Base-by-base conservation (phyloP, 1,284 basidiomycete species). In the Trichosporon coremiiforme region DNA sequence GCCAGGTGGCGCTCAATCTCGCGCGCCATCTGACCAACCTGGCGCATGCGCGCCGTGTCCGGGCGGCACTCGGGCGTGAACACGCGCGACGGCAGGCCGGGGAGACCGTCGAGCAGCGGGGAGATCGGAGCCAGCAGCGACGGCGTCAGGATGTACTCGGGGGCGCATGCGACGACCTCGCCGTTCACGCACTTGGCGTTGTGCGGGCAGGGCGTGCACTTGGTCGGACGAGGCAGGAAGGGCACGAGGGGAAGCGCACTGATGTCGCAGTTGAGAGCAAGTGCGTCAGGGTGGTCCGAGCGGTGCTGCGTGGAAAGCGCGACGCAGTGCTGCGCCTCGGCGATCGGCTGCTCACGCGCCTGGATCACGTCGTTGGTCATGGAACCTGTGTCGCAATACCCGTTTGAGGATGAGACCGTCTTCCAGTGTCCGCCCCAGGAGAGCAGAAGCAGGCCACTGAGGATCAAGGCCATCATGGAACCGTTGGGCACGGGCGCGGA, bases 151-250 rank as follows among this genome's bases (percentile, higher is more conserved):
- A 95, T 84, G 80, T 90, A 94, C 33, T 92, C 91, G 36, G 86
- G 87, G 65, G 90, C 89, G 83, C 95, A 98, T 1, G 85, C 85
- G 64, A 91, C 85, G 65, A 86, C 86, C 72, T 87, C 82, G 36
- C 88, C 89, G 13, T 79, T 73, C 13, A 85, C 85, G 82, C 95
- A 98, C 20, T 85, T 85, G 2, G 90, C 95, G 81, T 94, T 91
- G 64, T 87, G 86, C 12, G 95, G 95, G 80, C 95, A 98, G 15
- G 89, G 88, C 2, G 91, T 90, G 83, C 95, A 98, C n/a, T 86
- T 78, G 36, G 88, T 85, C 0, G 94, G 90, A 68, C 86, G 87
- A 36, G 88, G 87, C 45, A 90, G 75, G 69, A 82, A 77, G 1
- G 79, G 81, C 7, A 80, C 86, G 84, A 64, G 86, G 81, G 62